Percentiles rank a stretch among this genome's conserved stretches.
phyloP scores from a whole-genome alignment of 2,329 filamentous ascomycete genomes.

The Nemania diffusa region DNA sequence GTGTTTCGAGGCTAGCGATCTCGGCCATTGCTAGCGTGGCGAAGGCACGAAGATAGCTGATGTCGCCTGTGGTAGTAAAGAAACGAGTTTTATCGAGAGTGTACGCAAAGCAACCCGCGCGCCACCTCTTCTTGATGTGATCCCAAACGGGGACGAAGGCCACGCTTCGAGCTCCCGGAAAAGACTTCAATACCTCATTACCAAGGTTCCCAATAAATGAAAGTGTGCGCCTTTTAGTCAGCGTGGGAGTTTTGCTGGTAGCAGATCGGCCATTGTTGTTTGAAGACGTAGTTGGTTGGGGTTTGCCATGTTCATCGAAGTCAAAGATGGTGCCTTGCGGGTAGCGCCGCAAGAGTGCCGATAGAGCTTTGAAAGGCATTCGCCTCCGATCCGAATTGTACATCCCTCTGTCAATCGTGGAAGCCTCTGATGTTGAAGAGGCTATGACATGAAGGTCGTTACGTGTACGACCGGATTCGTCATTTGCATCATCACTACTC shows the following conservation, averaged over 20 bases:
- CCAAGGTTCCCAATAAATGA: slow-evolving; percentile 30
- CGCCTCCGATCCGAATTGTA: slow-evolving; percentile 32
- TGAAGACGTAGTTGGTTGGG: slow-evolving; percentile 49
- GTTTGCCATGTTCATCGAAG: slow-evolving; percentile 53
- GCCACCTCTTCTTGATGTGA: slow-evolving; percentile 50
- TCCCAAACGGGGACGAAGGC: slow-evolving; percentile 32
- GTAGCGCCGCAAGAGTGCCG: slow-evolving; percentile 56
- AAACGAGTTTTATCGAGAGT: slow-evolving; percentile 56
- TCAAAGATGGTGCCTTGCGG: slow-evolving; percentile 60
- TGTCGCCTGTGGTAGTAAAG: slow-evolving; percentile 59
- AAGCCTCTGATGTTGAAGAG: slow-evolving; percentile 50
- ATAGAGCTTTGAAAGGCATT: slow-evolving; percentile 54
- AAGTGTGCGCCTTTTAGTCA: slow-evolving; percentile 19
- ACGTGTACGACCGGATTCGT: slow-evolving; percentile 12
- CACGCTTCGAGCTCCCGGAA: slow-evolving; percentile 28
- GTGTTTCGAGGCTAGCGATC: slow-evolving; percentile 57
- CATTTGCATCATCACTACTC: slow-evolving; percentile 30
- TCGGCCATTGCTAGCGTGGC: slow-evolving; percentile 67
- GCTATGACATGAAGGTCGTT: slow-evolving; percentile 51
- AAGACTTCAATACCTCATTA: slow-evolving; percentile 28
- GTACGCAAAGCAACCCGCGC: slow-evolving; percentile 61
- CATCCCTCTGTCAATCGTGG: slow-evolving; percentile 49
- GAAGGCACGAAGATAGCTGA: slow-evolving; percentile 63
- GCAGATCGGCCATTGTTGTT: slow-evolving; percentile 17
- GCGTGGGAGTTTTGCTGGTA: slow-evolving; percentile 19